Evolutionary conservation across 2,329 filamentous ascomycete species (phyloP).

Genomic region (Fusarium multiceps): DNA sequence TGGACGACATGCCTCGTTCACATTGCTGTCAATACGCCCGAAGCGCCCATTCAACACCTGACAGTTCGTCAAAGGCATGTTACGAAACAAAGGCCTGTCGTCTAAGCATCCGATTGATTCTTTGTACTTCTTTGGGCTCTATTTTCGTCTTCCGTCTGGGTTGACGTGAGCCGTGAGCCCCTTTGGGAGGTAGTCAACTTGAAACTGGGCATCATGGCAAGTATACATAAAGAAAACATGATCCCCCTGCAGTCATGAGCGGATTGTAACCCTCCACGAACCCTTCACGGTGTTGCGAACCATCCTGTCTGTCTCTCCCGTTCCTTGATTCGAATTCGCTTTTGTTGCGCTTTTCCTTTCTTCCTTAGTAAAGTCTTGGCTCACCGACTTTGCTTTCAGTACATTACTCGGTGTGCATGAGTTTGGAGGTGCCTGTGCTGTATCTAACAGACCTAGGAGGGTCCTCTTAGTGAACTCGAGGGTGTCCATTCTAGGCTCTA

Average conservation of each 20-base stretch:
- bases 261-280: conserved; percentile 20
- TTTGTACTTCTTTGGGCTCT: conserved; percentile 21
- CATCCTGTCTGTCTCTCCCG: neutral
- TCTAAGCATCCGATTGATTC: conserved; percentile 13
- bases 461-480: conserved; percentile 37
- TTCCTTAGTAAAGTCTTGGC: conserved; percentile 16
- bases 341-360: conserved; percentile 12
- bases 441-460: conserved; percentile 10
- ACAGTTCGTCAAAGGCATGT: conserved; percentile 7
- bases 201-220: conserved; percentile 21
- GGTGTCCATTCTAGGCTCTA: conserved; percentile 23
- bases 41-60: conserved; percentile 13
- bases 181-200: neutral
- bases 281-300: conserved; percentile 1
- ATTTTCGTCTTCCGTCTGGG: conserved; percentile 35
- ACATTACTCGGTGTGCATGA: conserved; percentile 30
- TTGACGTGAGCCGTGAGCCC: neutral
- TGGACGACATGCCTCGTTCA: conserved; percentile 15
- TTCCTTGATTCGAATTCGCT: conserved; percentile 21
- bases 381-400: conserved; percentile 38
- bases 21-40: conserved; percentile 10
- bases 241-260: conserved; percentile 22
- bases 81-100: conserved; percentile 30
- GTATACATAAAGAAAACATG: conserved; percentile 41
- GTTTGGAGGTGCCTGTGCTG: conserved; percentile 13